Percentiles rank a stretch among this genome's conserved stretches.
phyloP scores from a whole-genome alignment of 2,329 filamentous ascomycete species.

The Neonectria neomacrospora region DNA sequence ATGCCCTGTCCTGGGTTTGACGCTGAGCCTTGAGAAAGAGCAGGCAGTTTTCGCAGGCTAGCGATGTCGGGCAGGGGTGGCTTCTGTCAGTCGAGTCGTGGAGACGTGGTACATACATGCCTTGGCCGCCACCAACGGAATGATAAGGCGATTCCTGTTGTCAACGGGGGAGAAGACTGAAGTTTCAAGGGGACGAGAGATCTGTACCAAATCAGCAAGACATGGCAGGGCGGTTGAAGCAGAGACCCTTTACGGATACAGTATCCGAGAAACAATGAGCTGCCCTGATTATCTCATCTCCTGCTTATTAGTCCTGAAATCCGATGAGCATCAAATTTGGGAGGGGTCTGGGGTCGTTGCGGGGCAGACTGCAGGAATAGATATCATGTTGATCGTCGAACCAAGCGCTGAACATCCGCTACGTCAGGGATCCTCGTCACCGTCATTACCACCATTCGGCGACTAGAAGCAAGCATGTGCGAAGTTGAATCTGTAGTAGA shows the following conservation, averaged over 20 bases:
- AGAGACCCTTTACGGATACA: neutral
- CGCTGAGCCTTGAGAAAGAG: neutral
- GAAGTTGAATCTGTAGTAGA: neutral
- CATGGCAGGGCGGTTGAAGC: neutral
- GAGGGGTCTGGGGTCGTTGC: conserved; percentile 20
- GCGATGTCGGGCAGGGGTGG: neutral
- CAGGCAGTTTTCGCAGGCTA: conserved; percentile 2
- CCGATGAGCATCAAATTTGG: conserved; percentile 20
- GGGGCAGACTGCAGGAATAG: conserved; percentile 16
- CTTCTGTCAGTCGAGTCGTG: conserved; percentile 8
- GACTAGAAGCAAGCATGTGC: neutral
- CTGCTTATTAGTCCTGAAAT: conserved; percentile 20
- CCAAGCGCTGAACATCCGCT: conserved; percentile 27
- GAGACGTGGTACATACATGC: conserved; percentile 2
- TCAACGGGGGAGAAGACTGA: neutral
- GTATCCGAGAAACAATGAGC: conserved; percentile 7
- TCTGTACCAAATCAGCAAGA: neutral
- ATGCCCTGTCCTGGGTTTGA: neutral
- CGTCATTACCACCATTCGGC: conserved; percentile 6
- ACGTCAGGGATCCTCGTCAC: conserved; percentile 15
- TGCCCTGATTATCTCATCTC: conserved; percentile 34
- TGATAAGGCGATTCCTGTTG: conserved; percentile 5
- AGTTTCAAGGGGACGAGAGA: neutral
- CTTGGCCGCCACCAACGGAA: conserved; percentile 8
- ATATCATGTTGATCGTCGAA: conserved; percentile 32